Percentiles rank a stretch among this genome's conserved stretches.
Evolutionary conservation across 2,329 filamentous ascomycete species (phyloP).

Genomic region (Nakataea oryzae): DNA sequence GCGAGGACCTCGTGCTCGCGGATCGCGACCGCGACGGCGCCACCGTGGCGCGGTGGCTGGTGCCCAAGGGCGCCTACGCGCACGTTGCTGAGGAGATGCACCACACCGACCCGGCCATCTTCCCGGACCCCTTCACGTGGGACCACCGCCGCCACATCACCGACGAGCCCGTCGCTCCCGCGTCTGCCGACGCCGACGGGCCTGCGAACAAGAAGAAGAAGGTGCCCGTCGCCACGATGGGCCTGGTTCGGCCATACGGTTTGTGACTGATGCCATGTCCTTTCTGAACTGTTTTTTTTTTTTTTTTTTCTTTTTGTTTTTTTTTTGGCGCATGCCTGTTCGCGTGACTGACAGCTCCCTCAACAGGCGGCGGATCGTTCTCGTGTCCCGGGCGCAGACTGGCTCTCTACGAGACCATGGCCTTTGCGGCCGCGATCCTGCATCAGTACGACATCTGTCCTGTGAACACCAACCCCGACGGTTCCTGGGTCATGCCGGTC

Average conservation of each 20-base stretch:
- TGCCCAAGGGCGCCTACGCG: constrained; percentile 23
- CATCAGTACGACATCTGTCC: constrained; percentile 25
- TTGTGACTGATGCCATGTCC: constrained; percentile 7
- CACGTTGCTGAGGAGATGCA: constrained; percentile 23
- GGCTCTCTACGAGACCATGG: constrained; percentile 21
- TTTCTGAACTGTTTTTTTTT: too few relatives aligned
- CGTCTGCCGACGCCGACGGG: constrained; percentile 12
- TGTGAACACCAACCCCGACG: neutral
- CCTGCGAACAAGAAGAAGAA: constrained; percentile 4
- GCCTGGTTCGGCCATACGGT: constrained; percentile 22
- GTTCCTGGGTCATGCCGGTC: too few relatives aligned
- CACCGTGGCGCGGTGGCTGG: constrained; percentile 13
- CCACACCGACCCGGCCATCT: constrained; percentile 21
- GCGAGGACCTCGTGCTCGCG: constrained; percentile 21
- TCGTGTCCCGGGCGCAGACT: constrained; percentile 22
- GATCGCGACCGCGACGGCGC: constrained; percentile 10
- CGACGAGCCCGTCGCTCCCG: constrained; percentile 9
- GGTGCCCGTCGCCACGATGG: constrained; percentile 11
- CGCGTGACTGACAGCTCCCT: neutral
- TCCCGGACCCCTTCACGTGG: constrained; percentile 23
- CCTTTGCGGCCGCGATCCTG: constrained; percentile 22
- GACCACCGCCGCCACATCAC: constrained; percentile 20
- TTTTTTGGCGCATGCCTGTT: too few relatives aligned
- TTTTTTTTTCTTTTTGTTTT: neutral
- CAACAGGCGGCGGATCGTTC: constrained; percentile 18